Evolutionary conservation across 2,329 filamentous ascomycete species (phyloP).

Genomic region (Penicillium sp.): DNA sequence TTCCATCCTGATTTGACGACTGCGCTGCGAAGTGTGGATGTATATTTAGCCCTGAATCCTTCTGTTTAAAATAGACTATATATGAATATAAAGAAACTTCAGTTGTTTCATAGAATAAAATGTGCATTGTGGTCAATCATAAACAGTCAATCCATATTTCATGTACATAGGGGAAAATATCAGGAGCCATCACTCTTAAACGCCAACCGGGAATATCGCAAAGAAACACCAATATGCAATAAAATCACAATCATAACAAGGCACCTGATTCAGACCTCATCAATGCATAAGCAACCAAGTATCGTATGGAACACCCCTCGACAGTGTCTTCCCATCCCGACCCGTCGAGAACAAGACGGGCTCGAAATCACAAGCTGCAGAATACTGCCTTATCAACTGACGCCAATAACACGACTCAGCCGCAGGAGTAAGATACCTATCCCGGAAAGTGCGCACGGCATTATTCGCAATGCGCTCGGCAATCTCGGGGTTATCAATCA

Average conservation of each 20-base stretch:
- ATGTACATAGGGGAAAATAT: not conserved
- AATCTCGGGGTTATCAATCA: slow-evolving; percentile 43
- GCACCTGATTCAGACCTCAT: not conserved
- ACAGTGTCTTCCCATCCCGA: slow-evolving; percentile 29
- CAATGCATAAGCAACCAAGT: slow-evolving; percentile 37
- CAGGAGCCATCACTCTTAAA: not conserved
- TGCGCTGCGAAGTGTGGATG: slow-evolving; percentile 70
- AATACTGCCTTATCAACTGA: slow-evolving; percentile 43
- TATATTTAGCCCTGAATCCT: not conserved
- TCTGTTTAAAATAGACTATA: not conserved
- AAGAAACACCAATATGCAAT: not conserved
- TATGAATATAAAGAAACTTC: not conserved
- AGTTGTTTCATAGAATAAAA: not conserved
- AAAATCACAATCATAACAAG: not conserved
- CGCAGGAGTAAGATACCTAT: slow-evolving; percentile 54
- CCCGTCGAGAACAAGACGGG: slow-evolving; percentile 34
- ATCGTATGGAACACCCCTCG: slow-evolving; percentile 42
- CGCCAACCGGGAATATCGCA: slow-evolving; percentile 2
- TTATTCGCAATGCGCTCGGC: slow-evolving; percentile 54
- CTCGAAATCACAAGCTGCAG: slow-evolving; percentile 42
- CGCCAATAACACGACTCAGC: slow-evolving; percentile 58
- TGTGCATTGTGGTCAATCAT: not conserved
- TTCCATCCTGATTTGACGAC: slow-evolving; percentile 89
- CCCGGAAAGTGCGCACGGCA: slow-evolving; percentile 48
- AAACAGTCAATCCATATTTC: not conserved